Evolutionary conservation across 108 stramenopile genomes (phyloP), one percentile per base, ranked within the genome.

Genomic region (Nitzschia sp.): DNA sequence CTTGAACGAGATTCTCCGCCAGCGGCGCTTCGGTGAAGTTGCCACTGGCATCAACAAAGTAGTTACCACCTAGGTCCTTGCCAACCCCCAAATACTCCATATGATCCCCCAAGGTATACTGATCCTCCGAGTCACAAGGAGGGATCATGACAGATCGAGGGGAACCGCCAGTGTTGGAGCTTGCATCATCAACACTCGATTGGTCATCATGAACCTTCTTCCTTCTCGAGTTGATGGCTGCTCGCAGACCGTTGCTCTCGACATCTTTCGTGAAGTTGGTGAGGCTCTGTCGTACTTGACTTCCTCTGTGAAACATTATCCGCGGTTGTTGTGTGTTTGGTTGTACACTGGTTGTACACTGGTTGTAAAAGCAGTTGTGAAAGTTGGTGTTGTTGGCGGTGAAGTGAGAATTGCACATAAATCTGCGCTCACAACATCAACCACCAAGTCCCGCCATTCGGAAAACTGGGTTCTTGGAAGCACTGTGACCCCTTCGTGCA

Each of bases 61-160:
- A 46, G 39, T 58, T n/a, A 7, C 38, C 57, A 3, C n/a, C 15
- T 1, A 37, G n/a, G 19, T 58, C 34, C 43, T 62, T 17, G 12
- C 43, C 42, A 62, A 62, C 22, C 17, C 43, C 42, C 11, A 62
- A 25, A 62, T 62, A 46, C 43, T 62, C 61, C 61, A 44, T 62
- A 39, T 62, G 61, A 62, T 62, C 61, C 6, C 61, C 61, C 10
- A 62, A 42, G 11, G 61, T 62, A 62, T 62, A 62, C 17, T 17
- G n/a, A 17, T 17, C 46, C 2, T 15, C 46, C 17, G 46, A 48
- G 14, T 17, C 14, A 3, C 17, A 15, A 2, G 17, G 17, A 10
- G 41, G 1, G 17, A 9, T 42, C 41, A 42, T 24, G 17, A 44
- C 43, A 24, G 53, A 54, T 20, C 19, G 21, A 20, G 42, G n/a